phyloP scores from a whole-genome alignment of 2,329 filamentous ascomycete genomes.

The Apiospora hydei region DNA sequence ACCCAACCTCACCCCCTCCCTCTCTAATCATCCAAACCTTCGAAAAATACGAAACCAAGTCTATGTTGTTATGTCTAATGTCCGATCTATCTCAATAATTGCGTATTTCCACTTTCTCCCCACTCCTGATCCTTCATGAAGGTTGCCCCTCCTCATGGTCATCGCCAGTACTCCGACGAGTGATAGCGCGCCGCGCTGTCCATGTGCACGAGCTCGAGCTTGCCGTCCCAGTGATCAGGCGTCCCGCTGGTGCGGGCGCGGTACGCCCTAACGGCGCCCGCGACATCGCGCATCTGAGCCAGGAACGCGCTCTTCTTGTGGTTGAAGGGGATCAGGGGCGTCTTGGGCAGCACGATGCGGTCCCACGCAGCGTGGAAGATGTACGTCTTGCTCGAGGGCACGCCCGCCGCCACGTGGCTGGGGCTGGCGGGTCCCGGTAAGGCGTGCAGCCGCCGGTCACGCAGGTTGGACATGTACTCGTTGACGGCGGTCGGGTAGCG shows the following conservation, averaged over 20 bases:
- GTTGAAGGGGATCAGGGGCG: constrained; percentile 28
- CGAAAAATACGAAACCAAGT: neutral
- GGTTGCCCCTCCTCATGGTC: constrained; percentile 14
- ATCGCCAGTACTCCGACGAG: constrained; percentile 36
- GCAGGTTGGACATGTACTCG: constrained; percentile 56
- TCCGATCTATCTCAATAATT: neutral
- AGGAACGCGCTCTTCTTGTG: constrained; percentile 27
- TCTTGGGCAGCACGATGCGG: constrained; percentile 50
- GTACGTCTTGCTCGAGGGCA: constrained; percentile 49
- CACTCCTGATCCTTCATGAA: neutral
- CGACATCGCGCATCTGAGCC: constrained; percentile 37
- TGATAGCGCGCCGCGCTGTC: constrained; percentile 32
- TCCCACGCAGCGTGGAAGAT: constrained; percentile 63
- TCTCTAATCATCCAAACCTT: neutral
- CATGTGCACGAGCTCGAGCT: constrained; percentile 39
- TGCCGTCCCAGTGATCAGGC: constrained; percentile 39
- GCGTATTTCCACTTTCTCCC: neutral
- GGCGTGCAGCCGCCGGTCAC: constrained; percentile 44
- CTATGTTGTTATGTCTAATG: neutral
- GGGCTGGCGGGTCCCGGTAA: constrained; percentile 55
- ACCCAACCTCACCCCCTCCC: neutral
- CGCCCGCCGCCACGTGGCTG: constrained; percentile 57
- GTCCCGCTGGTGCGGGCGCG: constrained; percentile 37
- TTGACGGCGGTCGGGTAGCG: constrained; percentile 47
- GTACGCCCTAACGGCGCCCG: constrained; percentile 40